A percentile compares a stretch with the other conserved stretches of the same genome.
phyloP scores from a whole-genome alignment of 2,329 filamentous ascomycete genomes.

The Lachnellula occidentalis region DNA sequence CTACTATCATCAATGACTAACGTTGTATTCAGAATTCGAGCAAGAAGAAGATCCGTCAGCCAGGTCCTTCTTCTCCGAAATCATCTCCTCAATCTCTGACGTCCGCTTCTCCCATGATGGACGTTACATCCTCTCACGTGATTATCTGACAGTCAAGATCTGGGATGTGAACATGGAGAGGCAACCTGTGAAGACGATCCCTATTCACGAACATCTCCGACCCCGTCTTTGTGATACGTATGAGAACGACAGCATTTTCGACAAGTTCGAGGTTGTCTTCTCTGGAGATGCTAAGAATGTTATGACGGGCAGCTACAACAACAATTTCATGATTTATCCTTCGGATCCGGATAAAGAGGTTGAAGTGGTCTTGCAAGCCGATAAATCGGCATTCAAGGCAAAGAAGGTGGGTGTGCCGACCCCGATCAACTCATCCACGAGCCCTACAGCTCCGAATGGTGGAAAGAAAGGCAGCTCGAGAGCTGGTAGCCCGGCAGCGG shows the following conservation, averaged over 20 bases:
- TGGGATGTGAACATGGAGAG: constrained; percentile 99
- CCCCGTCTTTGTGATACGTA: constrained; percentile 96
- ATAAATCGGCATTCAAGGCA: constrained; percentile 98
- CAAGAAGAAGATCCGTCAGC: constrained; percentile 96
- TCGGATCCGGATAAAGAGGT: constrained; percentile 94
- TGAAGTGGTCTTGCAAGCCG: constrained; percentile 93
- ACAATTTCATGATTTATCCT: constrained; percentile 99
- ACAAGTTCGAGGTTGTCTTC: constrained; percentile 99
- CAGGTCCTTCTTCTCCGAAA: constrained; percentile 99
- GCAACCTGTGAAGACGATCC: constrained; percentile 95
- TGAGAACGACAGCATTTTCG: constrained; percentile 98
- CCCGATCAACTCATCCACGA: constrained; percentile 81
- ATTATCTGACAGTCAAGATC: constrained; percentile 98
- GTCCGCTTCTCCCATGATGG: constrained; percentile 96
- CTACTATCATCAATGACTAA: constrained; percentile 7
- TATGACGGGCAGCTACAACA: constrained; percentile 99
- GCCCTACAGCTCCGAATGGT: constrained; percentile 63
- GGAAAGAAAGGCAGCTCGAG: constrained; percentile 85
- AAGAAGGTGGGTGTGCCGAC: constrained; percentile 99
- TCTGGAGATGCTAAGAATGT: constrained; percentile 97
- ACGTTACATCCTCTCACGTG: constrained; percentile 92
- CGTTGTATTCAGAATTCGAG: constrained; percentile 72
- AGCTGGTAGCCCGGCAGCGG: constrained; percentile 78
- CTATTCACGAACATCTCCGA: constrained; percentile 93
- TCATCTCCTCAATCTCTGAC: constrained; percentile 98